These are phyloP conservation scores for Lipomyces anomalus DNA, from an alignment of 805 yeast species.

Conservation along the genomic window DNA sequence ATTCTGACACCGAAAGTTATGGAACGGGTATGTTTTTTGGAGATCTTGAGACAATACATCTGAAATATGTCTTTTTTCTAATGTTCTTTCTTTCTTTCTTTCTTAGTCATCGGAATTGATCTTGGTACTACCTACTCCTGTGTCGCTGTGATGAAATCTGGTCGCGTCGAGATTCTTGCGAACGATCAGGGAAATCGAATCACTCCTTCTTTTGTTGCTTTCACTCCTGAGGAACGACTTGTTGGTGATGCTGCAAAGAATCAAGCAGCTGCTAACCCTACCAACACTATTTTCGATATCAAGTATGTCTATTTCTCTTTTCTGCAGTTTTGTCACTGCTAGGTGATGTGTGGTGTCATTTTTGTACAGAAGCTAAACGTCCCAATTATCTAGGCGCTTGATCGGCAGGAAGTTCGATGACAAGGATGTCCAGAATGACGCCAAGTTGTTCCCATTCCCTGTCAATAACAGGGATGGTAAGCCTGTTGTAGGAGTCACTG, in stretches of 20 bases:
- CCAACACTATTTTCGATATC: constrained; percentile 85
- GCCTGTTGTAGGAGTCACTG: constrained; percentile 81
- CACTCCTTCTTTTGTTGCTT: constrained; percentile 94
- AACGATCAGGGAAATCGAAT: constrained; percentile 99
- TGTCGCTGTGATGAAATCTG: constrained; percentile 82
- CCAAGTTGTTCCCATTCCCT: constrained; percentile 85
- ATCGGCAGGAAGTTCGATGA: constrained; percentile 80
- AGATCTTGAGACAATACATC: too few species aligned
- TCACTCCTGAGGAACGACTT: constrained; percentile 89
- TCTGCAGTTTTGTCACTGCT: background rate
- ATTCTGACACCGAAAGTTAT: constrained; percentile 35
- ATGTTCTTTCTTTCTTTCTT: background rate
- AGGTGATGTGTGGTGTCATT: too few species aligned
- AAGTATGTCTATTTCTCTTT: constrained; percentile 40
- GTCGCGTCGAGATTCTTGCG: constrained; percentile 90
- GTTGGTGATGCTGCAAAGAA: constrained; percentile 98
- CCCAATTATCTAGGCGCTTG: constrained; percentile 70
- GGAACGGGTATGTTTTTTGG: constrained; percentile 33
- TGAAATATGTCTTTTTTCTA: background rate
- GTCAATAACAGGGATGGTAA: constrained; percentile 72
- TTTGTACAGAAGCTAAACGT: background rate
- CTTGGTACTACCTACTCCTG: constrained; percentile 97
- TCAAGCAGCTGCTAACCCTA: constrained; percentile 95
- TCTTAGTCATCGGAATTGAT: constrained; percentile 78
- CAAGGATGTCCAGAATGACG: constrained; percentile 68